Percentiles rank a stretch among this genome's conserved stretches.
Evolutionary conservation across 345 rosid species (phyloP).

Genomic region (Raphanus raphanistrum): DNA sequence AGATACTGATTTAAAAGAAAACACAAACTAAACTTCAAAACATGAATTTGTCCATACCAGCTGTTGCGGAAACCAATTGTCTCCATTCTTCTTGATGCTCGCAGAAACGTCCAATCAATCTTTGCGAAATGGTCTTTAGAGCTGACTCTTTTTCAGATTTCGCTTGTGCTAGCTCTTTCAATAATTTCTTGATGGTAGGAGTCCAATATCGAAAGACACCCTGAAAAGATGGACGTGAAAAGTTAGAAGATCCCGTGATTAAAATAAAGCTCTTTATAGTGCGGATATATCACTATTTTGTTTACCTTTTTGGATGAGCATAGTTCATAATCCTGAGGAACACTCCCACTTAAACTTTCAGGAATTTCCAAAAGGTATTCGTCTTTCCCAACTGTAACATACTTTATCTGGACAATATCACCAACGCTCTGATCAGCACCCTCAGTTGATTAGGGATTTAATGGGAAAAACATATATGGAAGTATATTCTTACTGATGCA

Average conservation of each 20-base stretch:
- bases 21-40: not conserved
- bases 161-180: constrained; percentile 73
- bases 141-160: constrained; percentile 78
- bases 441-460: constrained; percentile 12
- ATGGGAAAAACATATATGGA: constrained; percentile 12
- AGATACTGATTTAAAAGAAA: not conserved
- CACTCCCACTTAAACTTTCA: constrained; percentile 64
- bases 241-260: constrained; percentile 1
- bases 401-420: constrained; percentile 58
- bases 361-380: constrained; percentile 84
- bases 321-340: constrained; percentile 85
- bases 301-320: constrained; percentile 93
- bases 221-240: constrained; percentile 45
- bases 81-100: constrained; percentile 82
- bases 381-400: constrained; percentile 94
- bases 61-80: constrained; percentile 66
- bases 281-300: constrained; percentile 14
- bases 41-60: constrained; percentile 53
- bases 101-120: constrained; percentile 71
- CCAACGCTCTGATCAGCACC: constrained; percentile 31
- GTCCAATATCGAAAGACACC: constrained; percentile 91
- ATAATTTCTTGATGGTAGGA: constrained; percentile 68
- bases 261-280: not conserved
- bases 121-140: constrained; percentile 74
- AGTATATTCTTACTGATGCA: constrained; percentile 56